Conservation (phyloP, 331 rosid genomes). For the Cydonia oblonga region DNA sequence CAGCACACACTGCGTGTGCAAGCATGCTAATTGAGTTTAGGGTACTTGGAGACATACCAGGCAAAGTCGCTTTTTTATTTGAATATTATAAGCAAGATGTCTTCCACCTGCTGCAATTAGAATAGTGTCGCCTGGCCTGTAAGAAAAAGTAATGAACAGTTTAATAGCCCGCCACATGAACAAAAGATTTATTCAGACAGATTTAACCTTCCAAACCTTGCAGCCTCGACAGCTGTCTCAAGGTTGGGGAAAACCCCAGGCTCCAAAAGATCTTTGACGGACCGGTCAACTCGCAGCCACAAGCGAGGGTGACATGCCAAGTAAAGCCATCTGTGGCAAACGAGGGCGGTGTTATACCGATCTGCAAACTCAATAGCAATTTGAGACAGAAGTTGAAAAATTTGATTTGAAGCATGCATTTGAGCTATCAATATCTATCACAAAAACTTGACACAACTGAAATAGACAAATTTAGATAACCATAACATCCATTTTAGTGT, state of each 20-base stretch:
- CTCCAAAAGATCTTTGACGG: slow-evolving; percentile 50
- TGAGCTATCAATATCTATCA: not conserved
- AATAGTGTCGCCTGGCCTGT: slow-evolving; percentile 89
- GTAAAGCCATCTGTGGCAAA: slow-evolving; percentile 98
- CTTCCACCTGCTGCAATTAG: slow-evolving; percentile 80
- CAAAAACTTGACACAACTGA: not conserved
- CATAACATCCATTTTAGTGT: not conserved
- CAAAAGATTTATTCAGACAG: not conserved
- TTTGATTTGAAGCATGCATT: not conserved
- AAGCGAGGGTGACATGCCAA: slow-evolving; percentile 93
- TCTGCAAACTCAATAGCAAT: slow-evolving; percentile 94
- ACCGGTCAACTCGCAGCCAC: slow-evolving; percentile 92
- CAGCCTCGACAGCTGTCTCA: slow-evolving; percentile 81
- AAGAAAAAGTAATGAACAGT: slow-evolving; percentile 6
- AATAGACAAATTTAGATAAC: not conserved
- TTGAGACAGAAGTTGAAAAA: slow-evolving; percentile 35
- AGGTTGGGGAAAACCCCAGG: slow-evolving; percentile 74
- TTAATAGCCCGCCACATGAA: not conserved
- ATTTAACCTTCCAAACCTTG: slow-evolving; percentile 43
- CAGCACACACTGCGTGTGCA: not conserved
- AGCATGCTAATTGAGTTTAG: not conserved
- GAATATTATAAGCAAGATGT: slow-evolving; percentile 67
- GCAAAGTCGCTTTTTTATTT: slow-evolving; percentile 79
- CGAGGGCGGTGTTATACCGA: slow-evolving; percentile 99
- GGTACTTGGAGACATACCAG: slow-evolving; percentile 41